Conservation (phyloP, 306 rosid species). For the Cotoneaster glaucophyllus region DNA sequence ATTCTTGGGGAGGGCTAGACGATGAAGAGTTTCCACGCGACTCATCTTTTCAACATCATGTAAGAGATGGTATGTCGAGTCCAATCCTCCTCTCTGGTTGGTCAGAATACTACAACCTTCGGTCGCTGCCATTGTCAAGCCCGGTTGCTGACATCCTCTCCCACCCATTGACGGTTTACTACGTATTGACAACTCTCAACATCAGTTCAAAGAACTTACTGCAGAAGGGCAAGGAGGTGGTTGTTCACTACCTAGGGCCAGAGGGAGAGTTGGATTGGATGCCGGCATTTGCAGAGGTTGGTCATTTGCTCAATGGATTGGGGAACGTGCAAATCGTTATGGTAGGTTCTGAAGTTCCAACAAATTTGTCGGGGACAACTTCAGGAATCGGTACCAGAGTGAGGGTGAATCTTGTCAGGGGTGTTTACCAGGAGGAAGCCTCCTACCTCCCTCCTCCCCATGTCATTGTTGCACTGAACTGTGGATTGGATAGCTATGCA, state of each 20-base stretch:
- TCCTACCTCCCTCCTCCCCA: conserved; percentile 33
- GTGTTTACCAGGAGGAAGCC: conserved; percentile 42
- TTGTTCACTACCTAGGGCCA: conserved; percentile 59
- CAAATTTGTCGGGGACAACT: conserved; percentile 34
- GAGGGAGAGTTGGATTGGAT: conserved; percentile 72
- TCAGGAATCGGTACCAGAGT: conserved; percentile 38
- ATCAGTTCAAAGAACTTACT: conserved; percentile 52
- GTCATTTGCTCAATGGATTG: conserved; percentile 52
- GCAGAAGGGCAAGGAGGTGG: conserved; percentile 51
- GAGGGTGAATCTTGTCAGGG: conserved; percentile 34
- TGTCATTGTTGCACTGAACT: conserved; percentile 27
- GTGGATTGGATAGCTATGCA: conserved; percentile 24
- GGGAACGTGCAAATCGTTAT: conserved; percentile 44
- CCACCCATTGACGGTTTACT: conserved; percentile 50
- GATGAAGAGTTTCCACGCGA: conserved; percentile 49
- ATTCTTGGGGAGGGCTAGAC: conserved; percentile 54
- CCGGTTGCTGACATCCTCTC: conserved; percentile 53
- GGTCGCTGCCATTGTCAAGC: conserved; percentile 49
- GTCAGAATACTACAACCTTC: conserved; percentile 56
- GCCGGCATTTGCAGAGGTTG: conserved; percentile 55
- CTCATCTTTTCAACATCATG: conserved; percentile 44
- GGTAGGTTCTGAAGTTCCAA: conserved; percentile 47
- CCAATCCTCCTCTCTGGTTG: conserved; percentile 55
- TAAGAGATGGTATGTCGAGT: conserved; percentile 20
- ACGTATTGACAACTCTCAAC: conserved; percentile 51